These are phyloP conservation scores for Pharus latifolius DNA, from an alignment of 176 grass and related monocot genomes.

Conservation along the genomic window DNA sequence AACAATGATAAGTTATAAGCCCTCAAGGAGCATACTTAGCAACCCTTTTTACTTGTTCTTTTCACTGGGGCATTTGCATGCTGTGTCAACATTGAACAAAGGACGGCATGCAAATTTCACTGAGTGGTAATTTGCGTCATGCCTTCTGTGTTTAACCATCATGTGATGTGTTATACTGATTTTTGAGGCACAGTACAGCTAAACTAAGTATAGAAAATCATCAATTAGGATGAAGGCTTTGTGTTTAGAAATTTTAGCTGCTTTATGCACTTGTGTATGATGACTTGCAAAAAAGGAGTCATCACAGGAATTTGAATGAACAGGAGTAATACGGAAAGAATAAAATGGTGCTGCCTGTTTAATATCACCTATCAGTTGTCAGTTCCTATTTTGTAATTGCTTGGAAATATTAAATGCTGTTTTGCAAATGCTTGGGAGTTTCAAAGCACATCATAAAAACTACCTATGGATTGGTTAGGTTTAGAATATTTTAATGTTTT, in stretches of 20 bases:
- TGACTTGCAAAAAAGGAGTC: neutral
- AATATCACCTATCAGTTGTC: neutral
- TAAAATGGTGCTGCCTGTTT: neutral
- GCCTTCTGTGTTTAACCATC: neutral
- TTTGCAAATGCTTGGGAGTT: neutral
- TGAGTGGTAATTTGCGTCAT: neutral
- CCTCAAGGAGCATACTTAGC: neutral
- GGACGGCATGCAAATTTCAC: no score
- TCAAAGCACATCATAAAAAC: neutral
- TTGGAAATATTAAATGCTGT: neutral
- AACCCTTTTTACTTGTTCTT: neutral
- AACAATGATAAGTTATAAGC: neutral
- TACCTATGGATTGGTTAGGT: neutral
- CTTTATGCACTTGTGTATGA: neutral
- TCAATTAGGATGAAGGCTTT: neutral
- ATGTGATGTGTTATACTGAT: neutral
- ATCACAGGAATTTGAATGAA: neutral
- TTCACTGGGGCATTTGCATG: no score
- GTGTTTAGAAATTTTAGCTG: neutral
- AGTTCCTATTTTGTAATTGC: neutral
- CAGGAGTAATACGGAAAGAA: neutral
- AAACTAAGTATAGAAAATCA: neutral
- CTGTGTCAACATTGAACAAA: no score
- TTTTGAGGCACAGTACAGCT: neutral
- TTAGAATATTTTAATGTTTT: neutral